Evolutionary conservation across 768 basidiomycete species (phyloP).

Genomic region (Steccherinum ochraceum): DNA sequence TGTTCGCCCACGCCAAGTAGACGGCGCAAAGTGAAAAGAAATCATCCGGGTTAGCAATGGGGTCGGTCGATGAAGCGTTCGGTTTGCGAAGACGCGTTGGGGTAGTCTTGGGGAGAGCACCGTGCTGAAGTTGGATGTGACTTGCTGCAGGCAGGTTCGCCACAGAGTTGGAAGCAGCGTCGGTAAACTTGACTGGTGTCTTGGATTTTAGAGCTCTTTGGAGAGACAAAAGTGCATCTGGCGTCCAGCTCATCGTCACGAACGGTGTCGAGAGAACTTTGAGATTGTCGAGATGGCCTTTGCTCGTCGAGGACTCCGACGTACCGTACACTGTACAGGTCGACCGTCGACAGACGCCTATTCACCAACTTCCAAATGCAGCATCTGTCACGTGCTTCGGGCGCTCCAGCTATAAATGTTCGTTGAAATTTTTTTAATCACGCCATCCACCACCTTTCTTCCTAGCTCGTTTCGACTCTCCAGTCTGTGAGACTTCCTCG

Average conservation of each 20-base stretch:
- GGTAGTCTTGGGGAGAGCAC: conserved; percentile 61
- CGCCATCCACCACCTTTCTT: too few species aligned
- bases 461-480: too few species aligned
- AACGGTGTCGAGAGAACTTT: too few species aligned
- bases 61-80: conserved; percentile 36
- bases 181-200: conserved; percentile 42
- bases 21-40: conserved; percentile 79
- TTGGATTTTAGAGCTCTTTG: conserved; percentile 58
- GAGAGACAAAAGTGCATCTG: conserved; percentile 52
- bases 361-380: too few species aligned
- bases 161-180: conserved; percentile 28
- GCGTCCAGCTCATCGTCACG: conserved; percentile 15
- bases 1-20: conserved; percentile 76
- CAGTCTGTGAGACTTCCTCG: too few species aligned
- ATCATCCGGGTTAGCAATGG: conserved; percentile 35
- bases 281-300: too few species aligned
- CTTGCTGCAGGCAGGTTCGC: conserved; percentile 51
- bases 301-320: too few species aligned
- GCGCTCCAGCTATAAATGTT: too few species aligned
- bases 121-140: conserved; percentile 47
- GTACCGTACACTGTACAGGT: too few species aligned
- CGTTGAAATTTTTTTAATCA: too few species aligned
- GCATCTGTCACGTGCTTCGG: too few species aligned
- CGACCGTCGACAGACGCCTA: too few species aligned
- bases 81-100: conserved; percentile 77